These are phyloP conservation scores for Cordyceps cateniannulata DNA, from an alignment of 2,329 filamentous ascomycete genomes.

Conservation along the genomic window DNA sequence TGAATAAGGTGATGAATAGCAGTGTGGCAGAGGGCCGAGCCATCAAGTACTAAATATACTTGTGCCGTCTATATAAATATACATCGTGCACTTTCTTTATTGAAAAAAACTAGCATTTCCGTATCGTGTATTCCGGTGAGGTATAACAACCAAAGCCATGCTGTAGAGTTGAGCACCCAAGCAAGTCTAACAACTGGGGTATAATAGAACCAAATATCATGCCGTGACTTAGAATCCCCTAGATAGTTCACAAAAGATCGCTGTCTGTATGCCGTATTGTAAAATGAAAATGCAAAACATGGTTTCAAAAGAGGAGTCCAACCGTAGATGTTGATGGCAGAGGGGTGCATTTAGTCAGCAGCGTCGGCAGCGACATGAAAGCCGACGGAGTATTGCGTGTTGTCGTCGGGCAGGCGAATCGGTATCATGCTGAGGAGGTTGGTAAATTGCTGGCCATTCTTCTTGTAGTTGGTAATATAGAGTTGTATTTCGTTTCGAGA, in stretches of 20 bases:
- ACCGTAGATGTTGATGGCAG: background rate
- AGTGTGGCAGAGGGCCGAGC: background rate
- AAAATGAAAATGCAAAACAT: background rate
- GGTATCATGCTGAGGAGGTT: constrained; percentile 85
- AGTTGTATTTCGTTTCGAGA: constrained; percentile 40
- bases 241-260: background rate
- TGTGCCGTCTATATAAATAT: background rate
- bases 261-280: background rate
- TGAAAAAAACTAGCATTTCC: constrained; percentile 1
- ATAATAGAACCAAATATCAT: background rate
- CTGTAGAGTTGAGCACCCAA: background rate
- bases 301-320: background rate
- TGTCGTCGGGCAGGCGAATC: constrained; percentile 58
- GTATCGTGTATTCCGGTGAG: background rate
- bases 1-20: background rate
- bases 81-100: background rate
- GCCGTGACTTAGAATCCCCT: background rate
- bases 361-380: constrained; percentile 64
- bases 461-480: constrained; percentile 69
- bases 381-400: constrained; percentile 69
- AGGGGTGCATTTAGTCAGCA: background rate
- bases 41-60: background rate
- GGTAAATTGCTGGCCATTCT: constrained; percentile 72
- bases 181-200: constrained; percentile 6
- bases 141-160: constrained; percentile 1